Evolutionary conservation across 441 rosid genomes (phyloP), one percentile per base, ranked within the genome.

Genomic region (Jatropha podagrica): DNA sequence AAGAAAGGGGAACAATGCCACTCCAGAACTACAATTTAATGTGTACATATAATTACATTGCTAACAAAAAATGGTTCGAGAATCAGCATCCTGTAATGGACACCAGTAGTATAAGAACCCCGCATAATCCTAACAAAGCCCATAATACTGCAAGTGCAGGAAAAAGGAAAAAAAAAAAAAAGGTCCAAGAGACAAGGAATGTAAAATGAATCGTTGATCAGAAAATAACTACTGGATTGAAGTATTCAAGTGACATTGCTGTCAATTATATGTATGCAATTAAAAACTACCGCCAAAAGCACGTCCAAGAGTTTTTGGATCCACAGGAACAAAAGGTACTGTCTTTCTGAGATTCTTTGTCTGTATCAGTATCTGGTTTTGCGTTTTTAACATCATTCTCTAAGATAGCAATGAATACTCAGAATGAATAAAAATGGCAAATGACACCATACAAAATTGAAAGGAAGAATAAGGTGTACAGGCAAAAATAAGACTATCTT

Each of bases 61-160:
- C 87, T 92, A n/a, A 94, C 87, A 79, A 91, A 94, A 79, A 94
- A 32, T 88, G 44, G 97, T 89, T 74, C 98, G 91, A 79, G 93
- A 88, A 82, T 90, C 93, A 74, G 91, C 86, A 84, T 94, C 97
- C 81, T 94, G 96, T 76, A 81, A 70, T 52, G 92, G 92, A 52
- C 84, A 94, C 71, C 83, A 80, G 86, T 77, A n/a, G 92, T 41
- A 72, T 72, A 78, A 69, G 89, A 64, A 80, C 89, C 72, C 77
- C 72, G 61, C 72, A 72, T 85, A 52, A 70, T 63, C 61, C 54
- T 68, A 69, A 71, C 51, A 1, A 44, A 8, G 2, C 20, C 44
- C 59, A 72, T 51, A 51, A 60, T 12, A 75, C 26, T 60, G 52
- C 52, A 48, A 12, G 52, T 10, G 12, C 20, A 46, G 20, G n/a